Percentiles rank a stretch among this genome's conserved stretches.
phyloP scores from a whole-genome alignment of 352 stramenopile species.

The Phytophthora crassamura region DNA sequence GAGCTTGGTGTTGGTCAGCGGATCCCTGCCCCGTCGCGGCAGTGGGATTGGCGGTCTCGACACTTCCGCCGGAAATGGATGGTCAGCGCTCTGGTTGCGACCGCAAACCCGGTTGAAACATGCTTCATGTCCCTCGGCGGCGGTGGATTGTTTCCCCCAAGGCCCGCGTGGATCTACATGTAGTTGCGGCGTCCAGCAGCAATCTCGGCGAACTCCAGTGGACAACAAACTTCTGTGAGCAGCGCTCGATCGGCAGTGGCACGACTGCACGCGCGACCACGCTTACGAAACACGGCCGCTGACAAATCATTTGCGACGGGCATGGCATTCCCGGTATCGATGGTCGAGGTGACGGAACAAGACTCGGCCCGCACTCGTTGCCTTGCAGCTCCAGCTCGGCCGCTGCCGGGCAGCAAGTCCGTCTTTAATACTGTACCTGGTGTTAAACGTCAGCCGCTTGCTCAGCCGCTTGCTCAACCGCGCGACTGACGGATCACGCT shows the following conservation, averaged over 20 bases:
- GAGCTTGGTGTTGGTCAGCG: slow-evolving; percentile 3
- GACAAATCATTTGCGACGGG: slow-evolving; percentile 3
- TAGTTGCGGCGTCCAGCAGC: not conserved
- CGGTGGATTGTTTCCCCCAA: slow-evolving; percentile 17
- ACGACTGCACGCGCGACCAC: not conserved
- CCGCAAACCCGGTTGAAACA: slow-evolving; percentile 17
- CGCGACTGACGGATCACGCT: slow-evolving; percentile 17
- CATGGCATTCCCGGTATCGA: no score
- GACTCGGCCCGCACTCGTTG: not conserved
- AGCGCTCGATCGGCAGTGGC: not conserved
- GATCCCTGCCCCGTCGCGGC: not conserved
- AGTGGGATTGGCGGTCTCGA: not conserved
- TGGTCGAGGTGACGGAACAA: not conserved
- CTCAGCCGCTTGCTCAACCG: slow-evolving; percentile 9
- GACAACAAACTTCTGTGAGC: slow-evolving; percentile 5
- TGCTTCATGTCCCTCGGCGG: slow-evolving; percentile 24
- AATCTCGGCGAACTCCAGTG: not conserved
- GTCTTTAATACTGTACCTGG: no score
- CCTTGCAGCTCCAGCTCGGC: not conserved
- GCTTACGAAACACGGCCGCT: not conserved
- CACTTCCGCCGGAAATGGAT: slow-evolving; percentile 1
- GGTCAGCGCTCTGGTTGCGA: not conserved
- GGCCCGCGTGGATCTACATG: not conserved
- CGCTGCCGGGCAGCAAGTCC: not conserved
- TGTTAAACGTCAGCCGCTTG: slow-evolving; percentile 17